These are phyloP conservation scores for Tricholomella constricta DNA, from an alignment of 768 basidiomycete genomes.

Conservation along the genomic window DNA sequence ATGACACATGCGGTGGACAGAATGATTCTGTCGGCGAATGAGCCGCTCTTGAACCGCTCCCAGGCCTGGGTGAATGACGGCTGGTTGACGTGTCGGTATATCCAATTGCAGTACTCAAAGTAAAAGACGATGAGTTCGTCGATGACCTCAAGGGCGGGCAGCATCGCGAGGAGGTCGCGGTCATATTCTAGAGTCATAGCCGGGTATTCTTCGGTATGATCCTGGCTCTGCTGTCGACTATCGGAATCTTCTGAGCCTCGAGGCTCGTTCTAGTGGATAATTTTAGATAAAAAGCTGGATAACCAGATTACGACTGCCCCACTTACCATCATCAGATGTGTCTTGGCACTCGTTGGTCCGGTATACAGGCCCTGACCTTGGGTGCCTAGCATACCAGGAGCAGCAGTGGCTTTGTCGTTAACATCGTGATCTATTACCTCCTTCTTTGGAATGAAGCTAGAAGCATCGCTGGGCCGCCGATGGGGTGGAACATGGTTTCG, in stretches of 20 bases:
- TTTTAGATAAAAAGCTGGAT: slow-evolving; percentile 17
- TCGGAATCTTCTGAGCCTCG: slow-evolving; percentile 57
- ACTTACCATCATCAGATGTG: slow-evolving; percentile 64
- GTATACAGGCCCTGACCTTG: slow-evolving; percentile 70
- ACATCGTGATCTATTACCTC: slow-evolving; percentile 51
- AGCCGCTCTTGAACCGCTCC: slow-evolving; percentile 72
- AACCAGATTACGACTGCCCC: slow-evolving; percentile 14
- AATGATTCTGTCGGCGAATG: slow-evolving; percentile 64
- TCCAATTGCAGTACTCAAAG: slow-evolving; percentile 88
- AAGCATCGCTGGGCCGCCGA: slow-evolving; percentile 38
- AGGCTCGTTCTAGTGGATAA: slow-evolving; percentile 39
- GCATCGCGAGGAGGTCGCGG: slow-evolving; percentile 65
- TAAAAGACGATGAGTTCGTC: slow-evolving; percentile 76
- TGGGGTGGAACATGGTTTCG: slow-evolving; percentile 34
- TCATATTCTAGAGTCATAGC: slow-evolving; percentile 60
- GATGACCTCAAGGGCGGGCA: slow-evolving; percentile 68
- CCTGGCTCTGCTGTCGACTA: slow-evolving; percentile 55
- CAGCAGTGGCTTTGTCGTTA: slow-evolving; percentile 45
- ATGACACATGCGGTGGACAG: slow-evolving; percentile 74
- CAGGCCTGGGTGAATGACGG: slow-evolving; percentile 62
- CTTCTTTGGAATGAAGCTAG: slow-evolving; percentile 51
- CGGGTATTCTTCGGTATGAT: slow-evolving; percentile 43
- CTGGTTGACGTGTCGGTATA: slow-evolving; percentile 78
- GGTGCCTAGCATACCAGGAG: slow-evolving; percentile 68
- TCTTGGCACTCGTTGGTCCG: slow-evolving; percentile 76